Base-by-base conservation (phyloP, 202 grass and related monocot species). In the Panicum virgatum region DNA sequence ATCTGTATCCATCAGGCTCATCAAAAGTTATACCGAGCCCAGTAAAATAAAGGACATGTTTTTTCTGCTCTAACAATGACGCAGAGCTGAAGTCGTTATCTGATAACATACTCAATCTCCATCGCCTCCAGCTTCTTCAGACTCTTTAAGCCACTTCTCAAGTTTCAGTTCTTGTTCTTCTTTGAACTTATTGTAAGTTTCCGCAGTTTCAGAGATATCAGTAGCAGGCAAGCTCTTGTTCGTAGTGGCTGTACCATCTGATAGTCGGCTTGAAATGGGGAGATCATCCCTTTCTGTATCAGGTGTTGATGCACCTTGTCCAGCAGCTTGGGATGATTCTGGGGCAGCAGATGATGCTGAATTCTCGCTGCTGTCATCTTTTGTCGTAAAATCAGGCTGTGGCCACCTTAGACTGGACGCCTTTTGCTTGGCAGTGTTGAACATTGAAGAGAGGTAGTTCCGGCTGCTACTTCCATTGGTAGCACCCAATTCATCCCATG, bases 351-450 rank as follows among this genome's bases (percentile, higher is more conserved):
- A 89, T 53, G 90, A 76, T 11, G 26, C 66, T 58, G 60, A 60
- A 51, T 84, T 76, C 57, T 84, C 76, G 1, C 75, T 86, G 13
- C 1, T 9, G 20, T 68, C 62, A 73, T 81, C 70, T 50, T 85
- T 87, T 19, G 50, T 22, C 38, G 58, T 26, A 57, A 79, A 74
- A 60, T 80, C 86, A 27, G 85, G 70, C 52, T 88, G 89, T 34
- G 82, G 44, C 92, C 92, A 93, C 85, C 93, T 90, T 26, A 95
- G 77, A 65, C 43, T 84, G 8, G 85, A 76, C 20, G 89, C 92
- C 75, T 93, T 98, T 65, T 81, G 92, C 82, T 95, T 98, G 13
- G 96, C 92, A 5, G 90, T 87, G 81, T 88, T 90, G 77, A 98
- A 92, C 82, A 95, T 89, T 30, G 89, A 72, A 20, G 92, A 93